These are phyloP conservation scores for Nicotiana obtusifolia DNA, from an alignment of 257 asterid genomes.

Conservation along the genomic window DNA sequence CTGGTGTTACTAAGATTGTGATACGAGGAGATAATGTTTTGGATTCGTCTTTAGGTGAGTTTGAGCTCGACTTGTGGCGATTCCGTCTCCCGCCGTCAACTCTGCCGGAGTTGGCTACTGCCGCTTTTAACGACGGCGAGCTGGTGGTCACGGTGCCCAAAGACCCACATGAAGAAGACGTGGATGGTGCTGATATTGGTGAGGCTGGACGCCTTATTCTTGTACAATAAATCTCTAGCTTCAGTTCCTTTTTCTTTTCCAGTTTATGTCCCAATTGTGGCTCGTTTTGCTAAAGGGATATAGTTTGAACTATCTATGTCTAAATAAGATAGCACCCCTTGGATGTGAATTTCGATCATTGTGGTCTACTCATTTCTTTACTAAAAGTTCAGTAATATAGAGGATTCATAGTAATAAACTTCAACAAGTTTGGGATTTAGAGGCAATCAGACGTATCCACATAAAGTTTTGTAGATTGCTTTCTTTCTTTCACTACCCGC, in stretches of 20 bases:
- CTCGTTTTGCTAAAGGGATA: background rate
- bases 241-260: background rate
- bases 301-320: background rate
- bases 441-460: background rate
- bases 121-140: slow-evolving; percentile 56
- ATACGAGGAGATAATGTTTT: slow-evolving; percentile 41
- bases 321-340: background rate
- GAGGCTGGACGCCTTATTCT: slow-evolving; percentile 52
- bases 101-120: slow-evolving; percentile 62
- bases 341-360: background rate
- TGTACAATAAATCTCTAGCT: slow-evolving; percentile 48
- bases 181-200: slow-evolving; percentile 30
- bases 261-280: background rate
- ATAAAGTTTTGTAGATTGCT: background rate
- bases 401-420: background rate
- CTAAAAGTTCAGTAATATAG: background rate
- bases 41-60: slow-evolving; percentile 38
- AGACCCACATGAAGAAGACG: slow-evolving; percentile 31
- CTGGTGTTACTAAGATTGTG: slow-evolving; percentile 71
- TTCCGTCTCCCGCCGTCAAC: slow-evolving; percentile 65
- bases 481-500: background rate
- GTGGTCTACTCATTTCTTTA: background rate
- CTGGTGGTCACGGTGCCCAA: slow-evolving; percentile 75
- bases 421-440: background rate
- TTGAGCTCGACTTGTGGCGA: slow-evolving; percentile 78